Percentiles rank a stretch among this genome's conserved stretches.
phyloP scores from a whole-genome alignment of 2,329 filamentous ascomycete species.

The Fusarium sp. region DNA sequence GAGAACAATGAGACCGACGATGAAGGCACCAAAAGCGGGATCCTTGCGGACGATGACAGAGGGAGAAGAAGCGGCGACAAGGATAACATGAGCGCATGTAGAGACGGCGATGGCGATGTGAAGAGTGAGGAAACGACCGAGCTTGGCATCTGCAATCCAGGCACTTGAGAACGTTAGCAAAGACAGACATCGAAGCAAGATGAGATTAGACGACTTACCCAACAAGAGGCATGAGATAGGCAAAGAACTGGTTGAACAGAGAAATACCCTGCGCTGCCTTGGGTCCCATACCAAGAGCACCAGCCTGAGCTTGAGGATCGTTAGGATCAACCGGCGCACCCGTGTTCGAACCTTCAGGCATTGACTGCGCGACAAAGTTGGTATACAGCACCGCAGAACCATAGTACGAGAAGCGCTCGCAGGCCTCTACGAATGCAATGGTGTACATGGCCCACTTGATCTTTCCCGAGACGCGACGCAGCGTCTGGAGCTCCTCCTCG shows the following conservation, averaged over 20 bases:
- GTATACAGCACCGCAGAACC: constrained; percentile 76
- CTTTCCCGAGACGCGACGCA: constrained; percentile 72
- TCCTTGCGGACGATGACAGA: constrained; percentile 68
- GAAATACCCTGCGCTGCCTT: constrained; percentile 62
- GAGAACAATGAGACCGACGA: constrained; percentile 70
- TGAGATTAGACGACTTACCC: constrained; percentile 55
- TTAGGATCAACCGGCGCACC: constrained; percentile 57
- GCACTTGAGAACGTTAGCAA: constrained; percentile 50
- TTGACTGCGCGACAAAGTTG: constrained; percentile 70
- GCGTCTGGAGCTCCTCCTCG: constrained; percentile 69
- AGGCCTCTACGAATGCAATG: constrained; percentile 78
- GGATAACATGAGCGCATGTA: constrained; percentile 73
- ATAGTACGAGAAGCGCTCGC: constrained; percentile 84
- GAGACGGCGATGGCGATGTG: constrained; percentile 74
- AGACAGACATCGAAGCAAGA: not conserved
- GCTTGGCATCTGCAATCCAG: constrained; percentile 74
- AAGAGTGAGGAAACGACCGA: constrained; percentile 80
- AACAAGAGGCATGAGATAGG: constrained; percentile 68
- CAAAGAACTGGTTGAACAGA: constrained; percentile 71
- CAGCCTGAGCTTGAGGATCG: constrained; percentile 49
- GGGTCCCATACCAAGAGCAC: constrained; percentile 70
- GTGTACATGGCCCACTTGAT: constrained; percentile 76
- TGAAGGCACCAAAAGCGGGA: constrained; percentile 72
- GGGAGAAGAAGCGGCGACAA: constrained; percentile 74
- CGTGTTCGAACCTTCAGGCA: constrained; percentile 65